Evolutionary conservation across 2,329 filamentous ascomycete genomes (phyloP), one percentile per base, ranked within the genome.

Genomic region (Microsporum canis): DNA sequence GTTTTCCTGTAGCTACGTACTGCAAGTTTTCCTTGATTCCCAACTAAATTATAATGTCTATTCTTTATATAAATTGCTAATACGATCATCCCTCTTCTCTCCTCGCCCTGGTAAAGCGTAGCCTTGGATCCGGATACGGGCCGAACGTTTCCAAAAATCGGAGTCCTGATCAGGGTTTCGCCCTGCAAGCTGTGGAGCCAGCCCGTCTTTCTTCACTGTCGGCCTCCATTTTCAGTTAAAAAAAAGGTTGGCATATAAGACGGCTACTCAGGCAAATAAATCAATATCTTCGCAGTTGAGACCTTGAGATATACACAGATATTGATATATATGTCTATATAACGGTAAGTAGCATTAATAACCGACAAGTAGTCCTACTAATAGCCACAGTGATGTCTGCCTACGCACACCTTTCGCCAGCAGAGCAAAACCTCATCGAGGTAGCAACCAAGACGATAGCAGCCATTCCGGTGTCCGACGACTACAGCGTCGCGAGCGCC

Each of bases 401-500:
- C 39, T 43, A 43, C 23, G 4, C 49, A 2, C 55, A 58, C 14
- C 63, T 67, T 14, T 64, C 63, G 12, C 17, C 47, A 2, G 45
- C 62, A 39, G 65, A 66, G 60, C 51, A 60, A 31, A 45, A 55
- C 14, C 66, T 67, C 58, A 47, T 69, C 43, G 60, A 65, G n/a
- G 56, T 58, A 5, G 67, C 67, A 12, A 66, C 63, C 17, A 41
- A 60, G 8, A 62, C 62, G n/a, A 67, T 70, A 58, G 63, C 63
- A 60, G 60, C 47, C 47, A 65, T 69, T 60, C 65, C 66, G 5
- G 8, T 61, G 10, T 67, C 67, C 5, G 66, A 69, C 5, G 62
- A 62, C 59, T 63, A 69, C 63, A 66, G 64, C 53, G 66, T 70
- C 36, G 63, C 64, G 57, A 66, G 65, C 51, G 60, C 68, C 17